phyloP scores from a whole-genome alignment of 306 rosid species.

The Purshia tridentata region DNA sequence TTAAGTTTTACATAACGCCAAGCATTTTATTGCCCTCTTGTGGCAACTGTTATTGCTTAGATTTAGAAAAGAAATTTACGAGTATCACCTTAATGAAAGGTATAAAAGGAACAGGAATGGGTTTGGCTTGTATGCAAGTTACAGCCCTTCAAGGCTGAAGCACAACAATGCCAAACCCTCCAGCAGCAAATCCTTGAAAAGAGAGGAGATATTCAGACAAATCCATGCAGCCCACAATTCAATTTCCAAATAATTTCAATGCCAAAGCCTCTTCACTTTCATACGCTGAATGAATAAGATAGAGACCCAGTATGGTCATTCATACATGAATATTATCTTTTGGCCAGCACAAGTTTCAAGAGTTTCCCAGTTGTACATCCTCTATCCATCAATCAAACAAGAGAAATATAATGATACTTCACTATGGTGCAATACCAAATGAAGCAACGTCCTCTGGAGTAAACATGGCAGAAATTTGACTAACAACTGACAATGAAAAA shows the following conservation, averaged over 20 bases:
- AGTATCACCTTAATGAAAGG: background rate
- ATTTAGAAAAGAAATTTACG: background rate
- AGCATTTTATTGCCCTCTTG: constrained; percentile 1
- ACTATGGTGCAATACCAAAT: background rate
- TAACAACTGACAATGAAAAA: background rate
- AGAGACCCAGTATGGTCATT: background rate
- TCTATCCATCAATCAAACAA: background rate
- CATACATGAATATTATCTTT: background rate
- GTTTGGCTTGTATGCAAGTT: background rate
- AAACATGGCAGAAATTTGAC: constrained; percentile 7
- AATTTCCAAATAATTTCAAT: background rate
- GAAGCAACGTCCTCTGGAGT: background rate
- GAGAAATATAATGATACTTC: background rate
- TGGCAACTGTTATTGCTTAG: constrained; percentile 1
- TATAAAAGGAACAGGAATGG: background rate
- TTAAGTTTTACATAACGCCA: constrained; percentile 9
- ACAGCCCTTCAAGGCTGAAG: background rate
- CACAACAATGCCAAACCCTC: background rate
- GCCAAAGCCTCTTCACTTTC: background rate
- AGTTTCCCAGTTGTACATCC: background rate
- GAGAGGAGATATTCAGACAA: background rate
- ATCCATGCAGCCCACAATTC: background rate
- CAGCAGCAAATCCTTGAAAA: constrained; percentile 5
- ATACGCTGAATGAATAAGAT: background rate
- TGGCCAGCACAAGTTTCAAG: background rate